Percentiles rank a stretch among this genome's conserved stretches.
phyloP scores from a whole-genome alignment of 768 basidiomycete genomes.

The Lactarius quietus region DNA sequence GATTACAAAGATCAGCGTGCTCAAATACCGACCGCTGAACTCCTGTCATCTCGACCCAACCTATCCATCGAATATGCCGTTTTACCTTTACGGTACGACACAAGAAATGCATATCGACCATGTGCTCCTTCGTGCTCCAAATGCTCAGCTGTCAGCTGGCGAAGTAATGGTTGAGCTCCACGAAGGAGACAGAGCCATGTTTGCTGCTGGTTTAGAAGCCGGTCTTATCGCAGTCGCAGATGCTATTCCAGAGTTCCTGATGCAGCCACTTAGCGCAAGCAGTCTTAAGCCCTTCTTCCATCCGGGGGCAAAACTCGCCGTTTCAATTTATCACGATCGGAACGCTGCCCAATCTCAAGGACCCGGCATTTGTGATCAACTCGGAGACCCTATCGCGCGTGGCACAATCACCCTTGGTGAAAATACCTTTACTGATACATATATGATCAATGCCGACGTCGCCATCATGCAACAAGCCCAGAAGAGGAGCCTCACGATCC shows the following conservation, averaged over 20 bases:
- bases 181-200: slow-evolving; percentile 11
- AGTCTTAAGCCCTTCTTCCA: slow-evolving; percentile 12
- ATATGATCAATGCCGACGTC: slow-evolving; percentile 22
- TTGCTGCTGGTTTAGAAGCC: slow-evolving; percentile 15
- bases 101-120: slow-evolving; percentile 37
- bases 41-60: slow-evolving; percentile 32
- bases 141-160: slow-evolving; percentile 28
- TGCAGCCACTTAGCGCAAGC: slow-evolving; percentile 25
- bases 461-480: not conserved
- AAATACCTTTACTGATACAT: slow-evolving; percentile 16
- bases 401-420: slow-evolving; percentile 23
- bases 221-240: slow-evolving; percentile 26
- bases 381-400: slow-evolving; percentile 19
- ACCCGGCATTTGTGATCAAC: slow-evolving; percentile 18
- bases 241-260: slow-evolving; percentile 23
- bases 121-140: slow-evolving; percentile 28
- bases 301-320: slow-evolving; percentile 18
- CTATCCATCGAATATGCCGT: slow-evolving; percentile 36
- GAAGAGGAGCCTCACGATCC: slow-evolving; percentile 11
- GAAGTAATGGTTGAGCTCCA: slow-evolving; percentile 18
- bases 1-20: slow-evolving; percentile 32
- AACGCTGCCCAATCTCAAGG: slow-evolving; percentile 13
- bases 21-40: slow-evolving; percentile 34
- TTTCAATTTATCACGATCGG: slow-evolving; percentile 22
- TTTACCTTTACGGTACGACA: slow-evolving; percentile 41